Evolutionary conservation across 2,329 filamentous ascomycete species (phyloP).

Genomic region (Triangularia setosa): DNA sequence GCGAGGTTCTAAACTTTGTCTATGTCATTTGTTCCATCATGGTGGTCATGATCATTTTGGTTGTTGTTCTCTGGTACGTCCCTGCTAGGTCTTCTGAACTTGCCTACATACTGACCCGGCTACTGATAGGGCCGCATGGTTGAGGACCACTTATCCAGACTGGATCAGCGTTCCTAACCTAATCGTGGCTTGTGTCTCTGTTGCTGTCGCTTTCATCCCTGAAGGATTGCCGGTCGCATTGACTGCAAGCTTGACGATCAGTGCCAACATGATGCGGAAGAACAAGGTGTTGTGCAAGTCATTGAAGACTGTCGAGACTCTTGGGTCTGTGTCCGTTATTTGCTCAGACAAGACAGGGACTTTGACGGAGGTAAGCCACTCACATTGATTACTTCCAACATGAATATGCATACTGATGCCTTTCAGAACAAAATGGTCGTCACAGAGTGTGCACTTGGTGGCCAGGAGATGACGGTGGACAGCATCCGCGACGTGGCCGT

Average conservation of each 20-base stretch:
- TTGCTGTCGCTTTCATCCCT: conserved; percentile 72
- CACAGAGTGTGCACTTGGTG: conserved; percentile 62
- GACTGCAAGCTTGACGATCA: conserved; percentile 69
- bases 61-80: conserved; percentile 62
- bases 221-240: conserved; percentile 69
- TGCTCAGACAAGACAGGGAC: conserved; percentile 77
- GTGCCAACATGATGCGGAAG: conserved; percentile 70
- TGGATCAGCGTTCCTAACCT: conserved; percentile 71
- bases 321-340: conserved; percentile 68
- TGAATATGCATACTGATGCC: conserved; percentile 28
- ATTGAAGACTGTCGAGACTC: conserved; percentile 72
- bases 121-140: conserved; percentile 58
- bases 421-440: conserved; percentile 65
- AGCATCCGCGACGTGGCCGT: conserved; percentile 42
- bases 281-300: conserved; percentile 78
- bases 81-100: conserved; percentile 46
- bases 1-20: conserved; percentile 70
- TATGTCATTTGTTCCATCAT: conserved; percentile 66
- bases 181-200: conserved; percentile 68
- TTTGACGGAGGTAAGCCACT: conserved; percentile 47
- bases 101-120: conserved; percentile 21
- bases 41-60: conserved; percentile 58
- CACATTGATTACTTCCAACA: too few species aligned
- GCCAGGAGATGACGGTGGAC: conserved; percentile 45
- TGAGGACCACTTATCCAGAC: conserved; percentile 60